Conservation (phyloP, 2,329 filamentous ascomycete species). For the Diplodia intermedia region DNA sequence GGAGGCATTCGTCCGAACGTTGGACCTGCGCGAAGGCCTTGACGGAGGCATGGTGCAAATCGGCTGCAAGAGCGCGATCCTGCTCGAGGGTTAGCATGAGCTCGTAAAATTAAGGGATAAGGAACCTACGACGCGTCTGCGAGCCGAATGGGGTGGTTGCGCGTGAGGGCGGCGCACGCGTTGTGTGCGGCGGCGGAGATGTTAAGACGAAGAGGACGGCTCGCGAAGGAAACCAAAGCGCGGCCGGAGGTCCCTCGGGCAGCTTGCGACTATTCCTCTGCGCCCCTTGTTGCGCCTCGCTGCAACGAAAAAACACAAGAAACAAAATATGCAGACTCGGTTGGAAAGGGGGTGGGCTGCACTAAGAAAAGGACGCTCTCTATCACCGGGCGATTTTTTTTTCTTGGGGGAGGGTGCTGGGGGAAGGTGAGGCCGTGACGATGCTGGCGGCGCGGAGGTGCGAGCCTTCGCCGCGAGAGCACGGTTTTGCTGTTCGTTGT, state of each 20-base stretch:
- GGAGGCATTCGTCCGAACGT: slow-evolving; percentile 33
- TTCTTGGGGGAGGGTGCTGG: background rate
- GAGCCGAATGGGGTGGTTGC: slow-evolving; percentile 31
- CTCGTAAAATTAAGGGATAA: background rate
- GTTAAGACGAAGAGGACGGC: slow-evolving; percentile 21
- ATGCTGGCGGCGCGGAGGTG: slow-evolving; percentile 17
- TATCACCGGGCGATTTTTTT: background rate
- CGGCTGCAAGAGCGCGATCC: slow-evolving; percentile 32
- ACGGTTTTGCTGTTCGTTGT: background rate
- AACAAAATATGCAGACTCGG: background rate
- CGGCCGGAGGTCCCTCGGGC: slow-evolving; percentile 26
- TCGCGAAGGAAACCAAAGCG: slow-evolving; percentile 32
- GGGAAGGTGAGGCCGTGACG: background rate
- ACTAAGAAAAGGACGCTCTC: background rate
- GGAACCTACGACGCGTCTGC: slow-evolving; percentile 31
- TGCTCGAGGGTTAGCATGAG: slow-evolving; percentile 27
- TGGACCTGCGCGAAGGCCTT: slow-evolving; percentile 47
- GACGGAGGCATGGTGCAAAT: slow-evolving; percentile 42
- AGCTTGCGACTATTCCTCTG: slow-evolving; percentile 24
- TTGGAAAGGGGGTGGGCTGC: background rate
- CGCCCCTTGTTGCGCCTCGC: slow-evolving; percentile 23
- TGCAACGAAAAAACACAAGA: slow-evolving; percentile 12
- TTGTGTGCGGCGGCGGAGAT: slow-evolving; percentile 28
- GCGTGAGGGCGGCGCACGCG: slow-evolving; percentile 28
- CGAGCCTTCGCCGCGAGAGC: slow-evolving; percentile 7